These are phyloP conservation scores for Aspergillus mulundensis DNA, from an alignment of 495 filamentous ascomycete species.

Conservation along the genomic window DNA sequence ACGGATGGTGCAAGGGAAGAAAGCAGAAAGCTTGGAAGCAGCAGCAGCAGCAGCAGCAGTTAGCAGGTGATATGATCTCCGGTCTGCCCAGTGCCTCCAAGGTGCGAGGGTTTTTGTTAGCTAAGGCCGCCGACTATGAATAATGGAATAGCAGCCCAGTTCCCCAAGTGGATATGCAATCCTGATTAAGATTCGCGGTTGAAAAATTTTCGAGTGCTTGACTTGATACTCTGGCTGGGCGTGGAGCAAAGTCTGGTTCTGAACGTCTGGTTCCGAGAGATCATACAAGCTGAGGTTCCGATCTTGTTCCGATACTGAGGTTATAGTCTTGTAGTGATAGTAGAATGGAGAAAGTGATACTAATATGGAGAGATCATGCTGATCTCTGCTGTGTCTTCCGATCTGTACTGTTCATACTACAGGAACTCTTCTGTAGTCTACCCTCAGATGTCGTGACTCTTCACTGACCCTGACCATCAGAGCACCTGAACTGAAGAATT, in stretches of 20 bases:
- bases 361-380: no score
- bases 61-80: conserved; percentile 4
- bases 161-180: conserved; percentile 9
- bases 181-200: conserved; percentile 3
- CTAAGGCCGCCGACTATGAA: conserved; percentile 16
- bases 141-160: conserved; percentile 10
- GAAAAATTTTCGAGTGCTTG: conserved; percentile 6
- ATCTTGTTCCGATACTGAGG: conserved; percentile 4
- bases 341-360: no score
- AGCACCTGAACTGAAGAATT: neutral
- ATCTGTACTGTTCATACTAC: no score
- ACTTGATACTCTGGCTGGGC: neutral
- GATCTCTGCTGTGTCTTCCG: neutral
- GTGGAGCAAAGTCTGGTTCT: conserved; percentile 4
- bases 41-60: conserved; percentile 4
- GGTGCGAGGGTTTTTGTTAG: conserved; percentile 17
- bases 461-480: neutral
- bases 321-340: no score
- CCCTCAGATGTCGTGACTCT: no score
- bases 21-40: no score
- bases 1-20: conserved; percentile 22
- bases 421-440: no score
- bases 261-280: neutral
- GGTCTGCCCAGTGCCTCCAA: conserved; percentile 7
- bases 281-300: conserved; percentile 4